A percentile compares a stretch with the other conserved stretches of the same genome.
Evolutionary conservation across 2,329 filamentous ascomycete genomes (phyloP).

Genomic region (Beauveria varroae): DNA sequence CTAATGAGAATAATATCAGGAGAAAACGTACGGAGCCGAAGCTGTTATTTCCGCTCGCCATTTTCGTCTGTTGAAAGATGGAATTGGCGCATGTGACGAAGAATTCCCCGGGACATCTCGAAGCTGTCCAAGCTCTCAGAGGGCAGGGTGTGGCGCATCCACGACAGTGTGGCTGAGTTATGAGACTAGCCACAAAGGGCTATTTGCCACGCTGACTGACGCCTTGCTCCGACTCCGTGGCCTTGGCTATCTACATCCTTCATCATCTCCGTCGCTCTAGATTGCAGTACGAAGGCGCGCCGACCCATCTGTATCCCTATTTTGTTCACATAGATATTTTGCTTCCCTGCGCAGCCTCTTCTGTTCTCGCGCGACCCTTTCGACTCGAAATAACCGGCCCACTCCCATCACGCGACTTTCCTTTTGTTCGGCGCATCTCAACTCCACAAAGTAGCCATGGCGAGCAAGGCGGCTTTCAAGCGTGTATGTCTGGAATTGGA

Average conservation of each 20-base stretch:
- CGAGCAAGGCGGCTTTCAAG: slow-evolving; percentile 65
- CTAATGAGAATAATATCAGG: slow-evolving; percentile 3
- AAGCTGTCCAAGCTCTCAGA: slow-evolving; percentile 4
- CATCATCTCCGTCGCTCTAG: background rate
- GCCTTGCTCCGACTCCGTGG: background rate
- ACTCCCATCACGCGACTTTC: slow-evolving; percentile 10
- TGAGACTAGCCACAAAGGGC: background rate
- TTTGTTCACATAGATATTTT: background rate
- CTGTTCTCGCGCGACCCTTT: background rate
- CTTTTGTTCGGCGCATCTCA: background rate
- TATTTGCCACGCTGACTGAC: slow-evolving; percentile 11
- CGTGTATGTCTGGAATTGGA: slow-evolving; percentile 41
- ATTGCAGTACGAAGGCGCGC: background rate
- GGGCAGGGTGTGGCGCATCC: slow-evolving; percentile 7
- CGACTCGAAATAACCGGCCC: background rate
- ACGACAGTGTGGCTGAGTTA: slow-evolving; percentile 7
- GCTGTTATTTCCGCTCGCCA: background rate
- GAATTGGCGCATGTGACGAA: background rate
- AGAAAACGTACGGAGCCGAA: slow-evolving; percentile 12
- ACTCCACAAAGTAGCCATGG: slow-evolving; percentile 41
- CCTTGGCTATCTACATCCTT: background rate
- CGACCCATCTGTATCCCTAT: background rate
- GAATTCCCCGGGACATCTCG: background rate
- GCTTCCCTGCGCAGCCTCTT: background rate
- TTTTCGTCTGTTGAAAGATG: background rate